Evolutionary conservation across 2,329 filamentous ascomycete species (phyloP), one percentile per base, ranked within the genome.

Genomic region (Xylariaceae sp.): DNA sequence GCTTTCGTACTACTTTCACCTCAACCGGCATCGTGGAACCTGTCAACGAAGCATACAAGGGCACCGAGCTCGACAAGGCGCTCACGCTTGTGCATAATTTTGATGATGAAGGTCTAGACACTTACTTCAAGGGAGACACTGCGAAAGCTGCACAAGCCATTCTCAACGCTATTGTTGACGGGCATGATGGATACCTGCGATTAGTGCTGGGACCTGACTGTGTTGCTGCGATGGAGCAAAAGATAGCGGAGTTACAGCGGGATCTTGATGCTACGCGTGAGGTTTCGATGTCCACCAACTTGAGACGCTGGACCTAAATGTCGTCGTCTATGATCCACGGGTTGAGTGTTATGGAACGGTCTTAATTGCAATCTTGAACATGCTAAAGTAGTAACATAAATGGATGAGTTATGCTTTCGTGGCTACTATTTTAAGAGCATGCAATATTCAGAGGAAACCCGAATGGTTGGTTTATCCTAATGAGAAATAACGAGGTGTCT

Each of bases 41-140:
- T 42, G 28, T 53, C 36, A 53, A 49, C 42, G 51, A 53, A 45
- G 51, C 41, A 45, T 53, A 53, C 42, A 53, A 53, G 33, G 51
- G 45, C 46, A 53, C 51, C 36, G 46, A 45, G 34, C 51, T 53
- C 17, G 51, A 53, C 28, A 46, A 17, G 2, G 42, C 42, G 51
- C 42, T 53, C 42, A 40, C 51, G 31, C 9, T 46, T 16, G 45
- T 49, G 42, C n/a, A 33, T 44, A 49, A 43, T 22, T 53, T 13
- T 11, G 42, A 49, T 42, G 42, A 45, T 19, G 42, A 42, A 4
- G 46, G 42, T 45, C 44, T 48, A 22, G 10, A 45, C 40, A 22
- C 33, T 7, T 53, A 49, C 40, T 52, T 47, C 50, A 43, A 42
- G 34, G 51, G 51, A 45, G 50, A 53, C 41, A 45, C 51, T 31